phyloP scores from a whole-genome alignment of 2,329 filamentous ascomycete genomes.

The Claviceps humidiphila region DNA sequence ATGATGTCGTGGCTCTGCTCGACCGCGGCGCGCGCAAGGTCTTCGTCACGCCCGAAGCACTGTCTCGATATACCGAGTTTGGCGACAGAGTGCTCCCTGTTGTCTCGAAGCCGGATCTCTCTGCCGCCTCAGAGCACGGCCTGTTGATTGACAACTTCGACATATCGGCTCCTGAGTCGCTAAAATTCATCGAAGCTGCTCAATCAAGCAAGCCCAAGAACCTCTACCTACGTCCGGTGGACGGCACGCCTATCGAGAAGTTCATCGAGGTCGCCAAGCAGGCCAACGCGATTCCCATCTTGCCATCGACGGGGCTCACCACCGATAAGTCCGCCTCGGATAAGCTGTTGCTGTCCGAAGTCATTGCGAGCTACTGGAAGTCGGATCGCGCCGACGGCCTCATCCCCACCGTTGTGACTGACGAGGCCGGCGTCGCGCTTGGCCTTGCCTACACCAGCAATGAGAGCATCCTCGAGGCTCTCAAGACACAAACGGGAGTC shows the following conservation, averaged over 20 bases:
- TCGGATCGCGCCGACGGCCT: slow-evolving; percentile 76
- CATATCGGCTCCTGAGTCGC: slow-evolving; percentile 24
- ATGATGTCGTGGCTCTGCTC: slow-evolving; percentile 68
- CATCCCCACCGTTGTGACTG: slow-evolving; percentile 79
- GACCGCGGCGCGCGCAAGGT: slow-evolving; percentile 76
- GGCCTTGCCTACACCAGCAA: slow-evolving; percentile 91
- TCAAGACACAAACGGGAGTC: slow-evolving; percentile 66
- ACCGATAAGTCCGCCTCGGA: slow-evolving; percentile 48
- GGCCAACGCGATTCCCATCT: slow-evolving; percentile 53
- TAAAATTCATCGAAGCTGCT: slow-evolving; percentile 30
- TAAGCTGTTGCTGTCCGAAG: slow-evolving; percentile 45
- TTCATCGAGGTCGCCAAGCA: slow-evolving; percentile 36
- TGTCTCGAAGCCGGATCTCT: slow-evolving; percentile 32
- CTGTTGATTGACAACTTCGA: slow-evolving; percentile 42
- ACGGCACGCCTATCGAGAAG: slow-evolving; percentile 30
- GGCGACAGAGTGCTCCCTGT: slow-evolving; percentile 42
- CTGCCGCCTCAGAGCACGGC: slow-evolving; percentile 33
- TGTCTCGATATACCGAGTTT: slow-evolving; percentile 44
- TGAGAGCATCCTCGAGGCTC: slow-evolving; percentile 75
- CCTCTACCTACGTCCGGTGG: slow-evolving; percentile 37
- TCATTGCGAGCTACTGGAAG: slow-evolving; percentile 63
- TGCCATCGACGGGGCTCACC: slow-evolving; percentile 59
- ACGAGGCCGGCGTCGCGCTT: slow-evolving; percentile 71
- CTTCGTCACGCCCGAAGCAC: slow-evolving; percentile 62
- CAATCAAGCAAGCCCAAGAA: slow-evolving; percentile 32